Percentiles rank a stretch among this genome's conserved stretches.
Evolutionary conservation across 495 filamentous ascomycete species (phyloP).

Genomic region (Hypoxylon trugodes): DNA sequence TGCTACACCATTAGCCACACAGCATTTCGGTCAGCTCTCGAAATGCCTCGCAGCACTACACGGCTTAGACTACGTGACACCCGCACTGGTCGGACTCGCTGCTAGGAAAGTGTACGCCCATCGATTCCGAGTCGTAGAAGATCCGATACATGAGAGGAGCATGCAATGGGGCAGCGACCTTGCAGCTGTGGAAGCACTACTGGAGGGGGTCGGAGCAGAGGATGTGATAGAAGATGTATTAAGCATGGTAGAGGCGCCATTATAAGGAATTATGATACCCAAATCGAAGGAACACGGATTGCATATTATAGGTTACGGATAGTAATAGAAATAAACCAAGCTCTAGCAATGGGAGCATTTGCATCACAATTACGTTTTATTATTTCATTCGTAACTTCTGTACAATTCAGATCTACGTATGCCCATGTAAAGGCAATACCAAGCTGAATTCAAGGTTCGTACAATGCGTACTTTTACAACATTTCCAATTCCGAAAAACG

Average conservation of each 20-base stretch:
- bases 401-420: not conserved
- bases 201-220: conserved; percentile 75
- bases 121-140: conserved; percentile 72
- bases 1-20: conserved; percentile 77
- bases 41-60: conserved; percentile 84
- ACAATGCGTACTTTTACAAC: conserved; percentile 10
- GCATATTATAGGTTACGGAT: conserved; percentile 7
- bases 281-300: no score
- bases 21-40: conserved; percentile 73
- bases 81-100: conserved; percentile 83
- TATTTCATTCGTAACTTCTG: conserved; percentile 19
- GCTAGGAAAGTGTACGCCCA: conserved; percentile 91
- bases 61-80: conserved; percentile 80
- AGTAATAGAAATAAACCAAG: not conserved
- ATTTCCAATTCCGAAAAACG: conserved; percentile 21
- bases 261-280: conserved; percentile 56
- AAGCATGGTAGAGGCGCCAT: conserved; percentile 70
- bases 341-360: not conserved
- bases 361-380: not conserved
- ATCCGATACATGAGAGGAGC: conserved; percentile 80
- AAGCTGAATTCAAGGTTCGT: conserved; percentile 9
- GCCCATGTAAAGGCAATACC: not conserved
- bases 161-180: conserved; percentile 92
- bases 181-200: conserved; percentile 67
- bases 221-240: conserved; percentile 87